phyloP scores from a whole-genome alignment of 129 eudicot species.

The Ambrosia artemisiifolia region DNA sequence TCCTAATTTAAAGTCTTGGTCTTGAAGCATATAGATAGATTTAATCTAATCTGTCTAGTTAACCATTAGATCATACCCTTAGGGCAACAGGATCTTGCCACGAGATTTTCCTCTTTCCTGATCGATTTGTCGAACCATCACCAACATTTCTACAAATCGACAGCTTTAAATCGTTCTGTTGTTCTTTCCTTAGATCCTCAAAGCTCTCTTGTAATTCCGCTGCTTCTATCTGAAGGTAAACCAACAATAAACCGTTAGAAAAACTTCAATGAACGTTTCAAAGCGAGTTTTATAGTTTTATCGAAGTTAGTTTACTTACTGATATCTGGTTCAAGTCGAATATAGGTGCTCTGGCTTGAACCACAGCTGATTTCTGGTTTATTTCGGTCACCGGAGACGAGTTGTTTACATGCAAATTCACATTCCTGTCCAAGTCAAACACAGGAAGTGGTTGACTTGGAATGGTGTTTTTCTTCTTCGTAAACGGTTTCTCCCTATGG shows the following conservation, averaged over 20 bases:
- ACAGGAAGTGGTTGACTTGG: conserved; percentile 13
- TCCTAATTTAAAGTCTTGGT: conserved; percentile 13
- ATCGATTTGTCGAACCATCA: conserved; percentile 58
- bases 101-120: conserved; percentile 80
- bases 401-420: conserved; percentile 9
- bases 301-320: conserved; percentile 28
- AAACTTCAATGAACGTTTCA: background rate
- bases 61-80: conserved; percentile 54
- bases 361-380: conserved; percentile 32
- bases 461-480: conserved; percentile 35
- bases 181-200: conserved; percentile 48
- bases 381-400: conserved; percentile 40
- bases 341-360: conserved; percentile 44
- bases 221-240: conserved; percentile 51
- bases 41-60: conserved; percentile 21
- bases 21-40: conserved; percentile 4
- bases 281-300: background rate
- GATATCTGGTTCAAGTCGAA: conserved; percentile 78
- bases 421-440: conserved; percentile 29
- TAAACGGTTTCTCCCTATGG: conserved; percentile 30
- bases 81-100: conserved; percentile 97
- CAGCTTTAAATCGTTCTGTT: conserved; percentile 53
- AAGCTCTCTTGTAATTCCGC: conserved; percentile 48
- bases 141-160: conserved; percentile 68
- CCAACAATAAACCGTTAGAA: background rate